Conservation (phyloP, 495 filamentous ascomycete genomes). For the Bacidia rubella region DNA sequence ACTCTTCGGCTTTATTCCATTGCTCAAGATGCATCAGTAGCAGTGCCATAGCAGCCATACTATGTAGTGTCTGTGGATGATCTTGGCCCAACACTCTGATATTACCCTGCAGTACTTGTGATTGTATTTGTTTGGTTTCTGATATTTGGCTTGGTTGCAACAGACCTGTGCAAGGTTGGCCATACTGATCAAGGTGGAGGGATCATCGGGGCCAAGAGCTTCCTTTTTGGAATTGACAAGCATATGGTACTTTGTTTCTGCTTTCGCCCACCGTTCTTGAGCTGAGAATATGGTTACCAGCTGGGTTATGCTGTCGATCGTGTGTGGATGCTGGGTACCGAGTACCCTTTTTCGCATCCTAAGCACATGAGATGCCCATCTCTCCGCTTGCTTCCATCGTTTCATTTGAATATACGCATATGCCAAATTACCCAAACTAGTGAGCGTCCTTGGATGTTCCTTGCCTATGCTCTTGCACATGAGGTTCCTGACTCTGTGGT, state of each 20-base stretch:
- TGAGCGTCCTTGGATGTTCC: background rate
- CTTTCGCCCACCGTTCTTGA: background rate
- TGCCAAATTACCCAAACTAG: background rate
- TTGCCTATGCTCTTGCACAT: too few species aligned
- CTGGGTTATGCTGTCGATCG: background rate
- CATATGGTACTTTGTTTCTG: conserved; percentile 2
- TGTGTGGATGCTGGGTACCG: background rate
- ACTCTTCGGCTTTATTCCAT: conserved; percentile 9
- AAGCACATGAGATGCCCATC: background rate
- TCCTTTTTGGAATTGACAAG: conserved; percentile 11
- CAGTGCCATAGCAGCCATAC: too few species aligned
- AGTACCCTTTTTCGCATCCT: background rate
- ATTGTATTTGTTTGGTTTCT: too few species aligned
- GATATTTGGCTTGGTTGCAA: too few species aligned
- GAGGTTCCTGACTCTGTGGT: too few species aligned
- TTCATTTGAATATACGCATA: background rate
- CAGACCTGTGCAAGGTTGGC: too few species aligned
- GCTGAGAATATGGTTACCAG: background rate
- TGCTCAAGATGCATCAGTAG: too few species aligned
- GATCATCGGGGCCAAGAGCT: conserved; percentile 14
- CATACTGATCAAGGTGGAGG: conserved; percentile 5
- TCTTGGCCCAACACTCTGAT: too few species aligned
- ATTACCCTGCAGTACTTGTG: too few species aligned
- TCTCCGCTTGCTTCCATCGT: conserved; percentile 3
- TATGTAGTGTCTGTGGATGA: too few species aligned